Conservation (phyloP, 108 stramenopile species). For the Fragilaria radians region DNA sequence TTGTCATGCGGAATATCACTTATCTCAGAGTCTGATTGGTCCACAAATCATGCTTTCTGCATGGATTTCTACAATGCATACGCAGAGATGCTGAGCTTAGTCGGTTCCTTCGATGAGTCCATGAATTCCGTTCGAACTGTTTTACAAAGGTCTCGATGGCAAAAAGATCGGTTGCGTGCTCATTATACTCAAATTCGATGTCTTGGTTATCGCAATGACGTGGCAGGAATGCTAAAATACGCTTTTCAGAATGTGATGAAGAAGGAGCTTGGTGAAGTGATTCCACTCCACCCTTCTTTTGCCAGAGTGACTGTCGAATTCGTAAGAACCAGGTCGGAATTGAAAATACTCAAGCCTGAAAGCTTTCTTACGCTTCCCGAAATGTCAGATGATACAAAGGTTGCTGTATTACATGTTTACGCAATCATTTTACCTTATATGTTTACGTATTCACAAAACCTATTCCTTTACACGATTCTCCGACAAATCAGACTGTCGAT, state of each 20-base stretch:
- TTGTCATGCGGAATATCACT: not conserved
- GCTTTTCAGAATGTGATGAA: not conserved
- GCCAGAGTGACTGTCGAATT: not conserved
- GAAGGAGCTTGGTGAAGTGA: not conserved
- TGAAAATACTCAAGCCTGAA: not conserved
- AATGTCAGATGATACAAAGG: not conserved
- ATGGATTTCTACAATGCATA: not conserved
- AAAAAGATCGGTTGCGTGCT: not conserved
- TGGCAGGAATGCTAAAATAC: not conserved
- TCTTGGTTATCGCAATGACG: not conserved
- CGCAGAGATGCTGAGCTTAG: not conserved
- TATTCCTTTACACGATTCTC: not conserved
- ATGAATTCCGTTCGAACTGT: not conserved
- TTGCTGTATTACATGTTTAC: not conserved
- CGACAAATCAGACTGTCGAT: not conserved
- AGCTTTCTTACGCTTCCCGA: not conserved
- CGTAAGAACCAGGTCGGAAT: not conserved
- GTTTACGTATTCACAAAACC: not conserved
- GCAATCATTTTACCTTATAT: not conserved
- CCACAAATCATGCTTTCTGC: not conserved
- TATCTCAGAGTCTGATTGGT: not conserved
- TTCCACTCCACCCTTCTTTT: not conserved
- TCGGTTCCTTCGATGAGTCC: not conserved
- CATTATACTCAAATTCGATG: not conserved
- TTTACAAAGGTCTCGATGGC: not conserved